Percentiles rank a stretch among this genome's conserved stretches.
These are phyloP conservation scores for Beauveria bassiana DNA, from an alignment of 2,329 filamentous ascomycete species.

Conservation along the genomic window DNA sequence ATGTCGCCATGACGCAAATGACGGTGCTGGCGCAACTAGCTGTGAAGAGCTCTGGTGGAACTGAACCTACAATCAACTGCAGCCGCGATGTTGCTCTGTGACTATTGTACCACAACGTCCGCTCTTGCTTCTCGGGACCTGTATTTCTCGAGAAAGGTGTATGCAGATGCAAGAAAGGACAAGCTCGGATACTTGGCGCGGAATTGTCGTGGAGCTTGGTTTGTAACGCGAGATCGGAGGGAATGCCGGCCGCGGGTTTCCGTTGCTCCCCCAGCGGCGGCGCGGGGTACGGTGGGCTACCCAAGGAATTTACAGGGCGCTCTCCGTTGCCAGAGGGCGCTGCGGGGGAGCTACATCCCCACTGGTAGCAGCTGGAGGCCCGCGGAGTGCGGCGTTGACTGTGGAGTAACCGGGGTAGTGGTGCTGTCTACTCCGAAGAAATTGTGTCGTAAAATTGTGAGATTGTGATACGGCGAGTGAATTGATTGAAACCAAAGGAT, in stretches of 20 bases:
- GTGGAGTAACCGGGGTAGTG: slow-evolving; percentile 7
- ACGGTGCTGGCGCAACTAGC: not conserved
- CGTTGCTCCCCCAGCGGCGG: not conserved
- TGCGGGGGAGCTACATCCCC: not conserved
- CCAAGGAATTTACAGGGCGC: not conserved
- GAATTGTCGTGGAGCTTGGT: not conserved
- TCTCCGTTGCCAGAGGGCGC: not conserved
- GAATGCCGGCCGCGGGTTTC: slow-evolving; percentile 9
- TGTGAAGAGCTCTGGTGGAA: not conserved
- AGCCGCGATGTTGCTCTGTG: not conserved
- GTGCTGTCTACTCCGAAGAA: not conserved
- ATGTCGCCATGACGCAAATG: slow-evolving; percentile 4
- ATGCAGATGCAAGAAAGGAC: not conserved
- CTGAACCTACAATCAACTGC: not conserved
- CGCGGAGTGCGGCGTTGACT: slow-evolving; percentile 1
- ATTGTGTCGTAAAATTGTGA: not conserved
- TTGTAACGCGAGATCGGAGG: slow-evolving; percentile 10
- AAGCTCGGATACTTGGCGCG: not conserved
- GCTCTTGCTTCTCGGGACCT: not conserved
- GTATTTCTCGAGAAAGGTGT: not conserved
- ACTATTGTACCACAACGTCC: not conserved
- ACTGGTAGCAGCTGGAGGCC: not conserved
- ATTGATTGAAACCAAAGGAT: not conserved
- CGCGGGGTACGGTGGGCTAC: not conserved
- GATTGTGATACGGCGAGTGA: not conserved